phyloP scores from a whole-genome alignment of 2,329 filamentous ascomycete species.

The Pezizomycotina sp. region DNA sequence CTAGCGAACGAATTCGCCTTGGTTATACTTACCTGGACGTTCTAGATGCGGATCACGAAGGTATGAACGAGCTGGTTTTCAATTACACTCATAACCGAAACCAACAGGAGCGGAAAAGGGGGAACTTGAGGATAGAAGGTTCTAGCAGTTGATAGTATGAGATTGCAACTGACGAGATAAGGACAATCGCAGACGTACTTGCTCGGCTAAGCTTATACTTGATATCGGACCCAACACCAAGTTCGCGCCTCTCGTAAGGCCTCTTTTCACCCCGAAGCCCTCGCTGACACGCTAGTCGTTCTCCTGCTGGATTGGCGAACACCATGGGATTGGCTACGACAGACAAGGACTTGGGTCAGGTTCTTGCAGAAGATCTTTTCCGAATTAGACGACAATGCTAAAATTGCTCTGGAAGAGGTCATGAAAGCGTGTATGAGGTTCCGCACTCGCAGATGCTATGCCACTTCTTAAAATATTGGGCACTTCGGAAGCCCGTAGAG shows the following conservation, averaged over 20 bases:
- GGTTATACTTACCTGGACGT: conserved; percentile 95
- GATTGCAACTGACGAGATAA: not conserved
- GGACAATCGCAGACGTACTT: conserved; percentile 50
- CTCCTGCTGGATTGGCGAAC: conserved; percentile 91
- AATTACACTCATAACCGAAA: conserved; percentile 4
- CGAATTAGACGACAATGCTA: conserved; percentile 57
- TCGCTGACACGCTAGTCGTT: conserved; percentile 73
- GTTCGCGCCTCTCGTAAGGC: conserved; percentile 66
- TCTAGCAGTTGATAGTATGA: no score
- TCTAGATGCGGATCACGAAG: conserved; percentile 82
- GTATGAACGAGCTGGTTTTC: conserved; percentile 32
- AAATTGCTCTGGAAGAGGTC: conserved; percentile 70
- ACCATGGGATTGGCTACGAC: conserved; percentile 80
- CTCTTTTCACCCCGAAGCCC: conserved; percentile 67
- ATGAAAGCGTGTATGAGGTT: conserved; percentile 35
- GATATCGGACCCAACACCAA: conserved; percentile 65
- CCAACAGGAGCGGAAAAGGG: conserved; percentile 3
- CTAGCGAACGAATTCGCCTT: conserved; percentile 83
- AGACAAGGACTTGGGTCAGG: conserved; percentile 77
- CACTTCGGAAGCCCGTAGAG: conserved; percentile 58
- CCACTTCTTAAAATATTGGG: conserved; percentile 29
- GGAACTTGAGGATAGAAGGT: not conserved
- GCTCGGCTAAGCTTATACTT: conserved; percentile 80
- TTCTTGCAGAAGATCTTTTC: conserved; percentile 62
- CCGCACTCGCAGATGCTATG: conserved; percentile 1